phyloP scores from a whole-genome alignment of 176 grass and related monocot genomes.

The Oropetium thomaeum region DNA sequence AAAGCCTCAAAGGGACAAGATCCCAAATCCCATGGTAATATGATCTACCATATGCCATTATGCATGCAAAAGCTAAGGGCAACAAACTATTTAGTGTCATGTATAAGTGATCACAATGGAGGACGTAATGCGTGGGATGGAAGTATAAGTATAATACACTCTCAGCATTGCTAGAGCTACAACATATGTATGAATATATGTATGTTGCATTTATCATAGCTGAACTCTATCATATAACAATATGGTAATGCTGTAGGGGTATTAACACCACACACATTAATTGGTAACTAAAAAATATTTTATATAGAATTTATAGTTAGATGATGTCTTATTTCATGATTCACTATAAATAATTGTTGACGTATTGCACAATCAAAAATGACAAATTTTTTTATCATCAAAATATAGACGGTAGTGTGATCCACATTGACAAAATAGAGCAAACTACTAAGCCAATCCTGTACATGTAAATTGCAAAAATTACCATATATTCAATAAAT shows the following conservation, averaged over 20 bases:
- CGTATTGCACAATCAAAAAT: neutral
- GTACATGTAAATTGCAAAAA: neutral
- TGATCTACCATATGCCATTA: neutral
- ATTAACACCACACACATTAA: too few species aligned
- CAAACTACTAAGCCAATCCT: neutral
- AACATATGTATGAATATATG: too few species aligned
- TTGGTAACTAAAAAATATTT: too few species aligned
- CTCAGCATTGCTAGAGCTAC: too few species aligned
- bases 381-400: neutral
- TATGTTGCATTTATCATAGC: too few species aligned
- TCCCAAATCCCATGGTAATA: neutral
- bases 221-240: too few species aligned
- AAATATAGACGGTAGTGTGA: neutral
- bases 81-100: neutral
- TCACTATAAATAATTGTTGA: neutral
- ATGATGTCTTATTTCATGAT: neutral
- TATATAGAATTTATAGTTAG: neutral
- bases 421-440: neutral
- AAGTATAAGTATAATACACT: neutral
- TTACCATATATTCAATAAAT: neutral
- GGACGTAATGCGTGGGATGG: neutral
- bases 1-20: constrained; percentile 5
- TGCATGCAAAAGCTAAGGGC: neutral
- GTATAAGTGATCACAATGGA: neutral
- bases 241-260: neutral